Percentiles rank a stretch among this genome's conserved stretches.
Conservation (phyloP, 331 rosid species). For the Quercus tomentella region DNA sequence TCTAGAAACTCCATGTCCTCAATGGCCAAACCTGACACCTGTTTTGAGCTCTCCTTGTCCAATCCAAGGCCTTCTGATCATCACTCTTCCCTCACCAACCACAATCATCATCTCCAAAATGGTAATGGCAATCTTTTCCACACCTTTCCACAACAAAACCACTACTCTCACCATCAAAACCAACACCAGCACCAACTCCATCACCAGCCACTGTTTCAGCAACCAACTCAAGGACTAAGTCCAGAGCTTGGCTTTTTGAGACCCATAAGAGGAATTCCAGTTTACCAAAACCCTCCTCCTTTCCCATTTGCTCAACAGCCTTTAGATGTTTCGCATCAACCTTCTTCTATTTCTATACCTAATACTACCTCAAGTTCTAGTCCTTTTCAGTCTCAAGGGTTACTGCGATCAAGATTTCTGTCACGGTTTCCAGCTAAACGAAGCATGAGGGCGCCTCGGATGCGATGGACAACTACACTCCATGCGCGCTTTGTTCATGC, state of each 20-base stretch:
- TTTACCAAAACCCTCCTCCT: conserved; percentile 69
- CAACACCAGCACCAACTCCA: conserved; percentile 36
- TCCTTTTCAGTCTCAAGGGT: conserved; percentile 50
- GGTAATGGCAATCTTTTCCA: conserved; percentile 33
- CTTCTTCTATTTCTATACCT: conserved; percentile 30
- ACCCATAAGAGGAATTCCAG: conserved; percentile 96
- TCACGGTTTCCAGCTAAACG: conserved; percentile 87
- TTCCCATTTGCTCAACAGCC: conserved; percentile 39
- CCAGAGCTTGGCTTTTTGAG: conserved; percentile 71
- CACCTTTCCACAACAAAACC: conserved; percentile 39
- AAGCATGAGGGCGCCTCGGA: conserved; percentile 96
- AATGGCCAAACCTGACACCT: conserved; percentile 35
- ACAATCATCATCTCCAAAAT: conserved; percentile 35
- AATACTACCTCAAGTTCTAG: conserved; percentile 18
- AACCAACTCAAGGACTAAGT: conserved; percentile 27
- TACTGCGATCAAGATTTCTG: conserved; percentile 74
- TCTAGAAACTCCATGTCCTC: conserved; percentile 54
- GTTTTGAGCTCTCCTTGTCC: conserved; percentile 58
- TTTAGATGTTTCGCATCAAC: conserved; percentile 21
- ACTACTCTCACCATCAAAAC: conserved; percentile 30
- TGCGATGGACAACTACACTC: conserved; percentile 98
- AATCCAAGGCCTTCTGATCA: conserved; percentile 32
- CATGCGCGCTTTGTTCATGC: conserved; percentile 99
- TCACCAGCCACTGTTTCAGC: conserved; percentile 16
- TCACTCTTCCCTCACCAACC: conserved; percentile 13